phyloP scores from a whole-genome alignment of 768 basidiomycete genomes.

The Amanita molliuscula region DNA sequence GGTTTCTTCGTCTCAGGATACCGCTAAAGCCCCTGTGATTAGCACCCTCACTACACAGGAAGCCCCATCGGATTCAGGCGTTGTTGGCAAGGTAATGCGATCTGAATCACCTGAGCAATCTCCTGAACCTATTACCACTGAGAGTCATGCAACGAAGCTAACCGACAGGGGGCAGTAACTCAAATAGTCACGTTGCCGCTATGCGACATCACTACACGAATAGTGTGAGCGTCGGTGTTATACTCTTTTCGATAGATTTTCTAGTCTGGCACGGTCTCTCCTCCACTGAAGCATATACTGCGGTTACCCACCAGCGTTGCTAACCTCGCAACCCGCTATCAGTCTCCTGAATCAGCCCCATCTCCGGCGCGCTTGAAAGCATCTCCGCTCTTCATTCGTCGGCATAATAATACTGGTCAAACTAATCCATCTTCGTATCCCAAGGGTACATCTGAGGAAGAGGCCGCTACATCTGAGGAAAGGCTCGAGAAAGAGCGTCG shows the following conservation, averaged over 20 bases:
- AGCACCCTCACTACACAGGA: not conserved
- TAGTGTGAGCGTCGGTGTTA: slow-evolving; percentile 29
- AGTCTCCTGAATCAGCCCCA: slow-evolving; percentile 30
- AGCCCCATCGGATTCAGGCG: not conserved
- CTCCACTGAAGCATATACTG: slow-evolving; percentile 51
- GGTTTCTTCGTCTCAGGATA: not conserved
- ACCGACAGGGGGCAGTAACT: slow-evolving; percentile 40
- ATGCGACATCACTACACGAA: slow-evolving; percentile 57
- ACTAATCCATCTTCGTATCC: slow-evolving; percentile 2
- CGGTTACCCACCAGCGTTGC: slow-evolving; percentile 54
- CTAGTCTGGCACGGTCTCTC: slow-evolving; percentile 42
- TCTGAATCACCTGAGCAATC: not conserved
- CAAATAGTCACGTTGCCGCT: slow-evolving; percentile 52
- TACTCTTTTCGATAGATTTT: slow-evolving; percentile 3
- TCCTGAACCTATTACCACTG: not conserved
- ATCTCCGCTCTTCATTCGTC: not conserved
- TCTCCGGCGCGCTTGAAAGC: slow-evolving; percentile 19
- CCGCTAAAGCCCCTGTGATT: not conserved
- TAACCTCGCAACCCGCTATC: slow-evolving; percentile 54
- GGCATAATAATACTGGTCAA: not conserved
- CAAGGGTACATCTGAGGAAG: slow-evolving; percentile 23
- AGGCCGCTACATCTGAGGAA: not conserved
- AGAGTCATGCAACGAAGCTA: not conserved
- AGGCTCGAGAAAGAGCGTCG: slow-evolving; percentile 32
- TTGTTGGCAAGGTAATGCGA: not conserved